Evolutionary conservation across 495 filamentous ascomycete genomes (phyloP), one percentile per base, ranked within the genome.

Genomic region (Acidiella bohemica): DNA sequence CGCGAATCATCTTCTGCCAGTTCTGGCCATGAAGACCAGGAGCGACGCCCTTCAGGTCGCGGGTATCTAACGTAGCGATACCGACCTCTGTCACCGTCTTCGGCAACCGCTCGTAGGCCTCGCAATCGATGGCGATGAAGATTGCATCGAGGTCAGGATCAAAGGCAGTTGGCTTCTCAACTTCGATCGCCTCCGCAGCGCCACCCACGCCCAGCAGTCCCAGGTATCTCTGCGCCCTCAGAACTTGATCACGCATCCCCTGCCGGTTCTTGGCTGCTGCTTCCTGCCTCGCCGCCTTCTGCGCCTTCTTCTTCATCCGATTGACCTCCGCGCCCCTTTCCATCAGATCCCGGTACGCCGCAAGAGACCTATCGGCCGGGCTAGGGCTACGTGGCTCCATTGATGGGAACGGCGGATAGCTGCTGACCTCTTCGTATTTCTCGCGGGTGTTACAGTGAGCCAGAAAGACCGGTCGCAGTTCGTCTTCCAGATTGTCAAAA

Each of bases 51-150:
- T 49, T 47, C 23, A 71, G 60, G 42, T 80, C 71, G 8, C 59
- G 46, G 3, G 80, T 84, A 59, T 97, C 90, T 16, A 97, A 72
- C 8, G 71, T 75, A 7, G 84, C 77, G 33, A 97, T 67, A 24
- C 90, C 90, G 38, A 97, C 67, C 55, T 97, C 90, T 3, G 85
- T 93, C 44, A 95, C 63, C 1, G 67, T 51, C 32, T 62, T 59
- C 3, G 68, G 64, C 38, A 73, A 60, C 19, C 56, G 53, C 59
- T 96, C 88, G 46, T 76, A 88, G 6, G 76, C 72, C 56, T 97
- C 90, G 22, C 86, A 55, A 53, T 97, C 88, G 31, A 94, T 61
- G 45, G 68, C 75, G 41, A 94, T 62, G 50, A 97, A 84, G 17
- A 92, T 61, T 1, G 79, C 71, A 5, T 51, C 53, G 5, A 7